Percentiles rank a stretch among this genome's conserved stretches.
These are phyloP conservation scores for Sugiyamaella sp. DNA, from an alignment of 1,139 yeast species.

Conservation along the genomic window DNA sequence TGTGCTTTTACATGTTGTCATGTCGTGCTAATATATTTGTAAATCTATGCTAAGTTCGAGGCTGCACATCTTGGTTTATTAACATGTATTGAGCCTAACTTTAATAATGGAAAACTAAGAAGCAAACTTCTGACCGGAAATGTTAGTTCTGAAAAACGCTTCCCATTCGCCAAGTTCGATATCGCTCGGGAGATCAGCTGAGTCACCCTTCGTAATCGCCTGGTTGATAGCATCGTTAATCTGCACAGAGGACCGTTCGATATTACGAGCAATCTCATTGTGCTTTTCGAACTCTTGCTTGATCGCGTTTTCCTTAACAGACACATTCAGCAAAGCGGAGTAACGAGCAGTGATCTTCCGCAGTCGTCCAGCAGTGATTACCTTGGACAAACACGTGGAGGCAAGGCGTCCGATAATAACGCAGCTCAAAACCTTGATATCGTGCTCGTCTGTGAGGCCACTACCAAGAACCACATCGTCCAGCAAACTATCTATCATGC, in stretches of 20 bases:
- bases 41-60: too few relatives aligned
- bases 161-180: slow-evolving; percentile 33
- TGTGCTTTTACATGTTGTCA: slow-evolving; percentile 6
- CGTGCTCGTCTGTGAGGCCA: slow-evolving; percentile 50
- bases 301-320: slow-evolving; percentile 51
- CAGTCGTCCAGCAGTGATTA: slow-evolving; percentile 22
- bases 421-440: slow-evolving; percentile 48
- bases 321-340: slow-evolving; percentile 42
- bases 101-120: not conserved
- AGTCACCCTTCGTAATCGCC: slow-evolving; percentile 22
- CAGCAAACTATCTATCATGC: slow-evolving; percentile 39
- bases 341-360: slow-evolving; percentile 42
- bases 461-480: slow-evolving; percentile 39
- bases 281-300: slow-evolving; percentile 55
- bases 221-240: slow-evolving; percentile 32
- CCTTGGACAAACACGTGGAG: slow-evolving; percentile 29
- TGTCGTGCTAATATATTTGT: slow-evolving; percentile 14
- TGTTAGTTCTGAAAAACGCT: slow-evolving; percentile 18
- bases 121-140: slow-evolving; percentile 5
- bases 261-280: slow-evolving; percentile 42
- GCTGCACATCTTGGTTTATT: too few relatives aligned
- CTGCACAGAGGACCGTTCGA: slow-evolving; percentile 31
- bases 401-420: slow-evolving; percentile 46
- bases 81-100: too few relatives aligned
- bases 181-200: slow-evolving; percentile 29